Conservation (phyloP, 768 basidiomycete species). For the Krasilnikovozyma curviuscula region DNA sequence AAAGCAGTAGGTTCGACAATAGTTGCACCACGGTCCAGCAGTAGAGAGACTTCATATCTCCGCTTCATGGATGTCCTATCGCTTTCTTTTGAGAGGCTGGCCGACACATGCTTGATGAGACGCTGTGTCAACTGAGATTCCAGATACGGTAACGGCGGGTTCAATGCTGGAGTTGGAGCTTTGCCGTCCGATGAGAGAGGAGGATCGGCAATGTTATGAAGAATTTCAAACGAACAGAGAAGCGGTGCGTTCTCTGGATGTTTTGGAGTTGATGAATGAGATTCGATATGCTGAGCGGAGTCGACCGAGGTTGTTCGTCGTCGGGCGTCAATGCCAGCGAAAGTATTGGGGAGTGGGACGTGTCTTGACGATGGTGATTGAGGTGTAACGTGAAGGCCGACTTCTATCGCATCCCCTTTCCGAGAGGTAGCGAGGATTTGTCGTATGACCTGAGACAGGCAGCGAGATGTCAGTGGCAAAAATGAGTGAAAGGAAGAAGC, state of each 20-base stretch:
- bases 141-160: slow-evolving; percentile 17
- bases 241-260: slow-evolving; percentile 29
- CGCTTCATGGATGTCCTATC: slow-evolving; percentile 29
- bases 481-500: not conserved
- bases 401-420: slow-evolving; percentile 61
- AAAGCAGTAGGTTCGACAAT: slow-evolving; percentile 37
- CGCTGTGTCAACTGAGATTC: slow-evolving; percentile 19
- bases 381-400: slow-evolving; percentile 41
- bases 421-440: slow-evolving; percentile 56
- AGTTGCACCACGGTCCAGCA: slow-evolving; percentile 31
- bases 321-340: not conserved
- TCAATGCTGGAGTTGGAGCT: not conserved
- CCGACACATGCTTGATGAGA: slow-evolving; percentile 22
- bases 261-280: slow-evolving; percentile 9
- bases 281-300: no score
- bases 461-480: slow-evolving; percentile 5
- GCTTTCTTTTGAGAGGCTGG: slow-evolving; percentile 15
- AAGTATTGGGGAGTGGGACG: not conserved
- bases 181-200: not conserved
- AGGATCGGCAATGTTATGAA: slow-evolving; percentile 31
- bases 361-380: slow-evolving; percentile 20
- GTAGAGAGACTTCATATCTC: slow-evolving; percentile 46
- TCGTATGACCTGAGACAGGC: slow-evolving; percentile 46
- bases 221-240: slow-evolving; percentile 40
- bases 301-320: slow-evolving; percentile 5